Conservation (phyloP, 768 basidiomycete genomes). For the Phylloporus sp. region DNA sequence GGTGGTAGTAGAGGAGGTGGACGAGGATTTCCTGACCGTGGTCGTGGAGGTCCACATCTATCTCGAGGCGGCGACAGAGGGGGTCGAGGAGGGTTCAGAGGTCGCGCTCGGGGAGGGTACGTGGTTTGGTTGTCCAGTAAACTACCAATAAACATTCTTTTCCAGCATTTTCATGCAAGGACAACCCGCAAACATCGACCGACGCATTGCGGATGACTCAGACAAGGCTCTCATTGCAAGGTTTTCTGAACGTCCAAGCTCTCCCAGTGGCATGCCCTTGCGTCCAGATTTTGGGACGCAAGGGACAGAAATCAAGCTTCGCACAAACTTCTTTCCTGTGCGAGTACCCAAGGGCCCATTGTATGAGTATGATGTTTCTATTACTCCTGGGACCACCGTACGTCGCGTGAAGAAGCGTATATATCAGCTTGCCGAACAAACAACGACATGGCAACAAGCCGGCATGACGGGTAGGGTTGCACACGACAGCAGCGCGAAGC, state of each 20-base stretch:
- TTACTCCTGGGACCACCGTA: slow-evolving; percentile 34
- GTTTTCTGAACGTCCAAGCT: slow-evolving; percentile 23
- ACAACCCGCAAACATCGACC: slow-evolving; percentile 45
- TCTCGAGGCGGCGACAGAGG: slow-evolving; percentile 30
- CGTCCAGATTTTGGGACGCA: slow-evolving; percentile 46
- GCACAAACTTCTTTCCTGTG: slow-evolving; percentile 52
- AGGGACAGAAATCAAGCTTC: slow-evolving; percentile 43
- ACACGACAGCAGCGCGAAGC: slow-evolving; percentile 45
- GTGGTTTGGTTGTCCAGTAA: slow-evolving; percentile 6
- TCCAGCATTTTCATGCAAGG: slow-evolving; percentile 40
- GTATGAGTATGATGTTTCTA: slow-evolving; percentile 46
- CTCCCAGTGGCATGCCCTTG: slow-evolving; percentile 36
- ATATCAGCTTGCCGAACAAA: slow-evolving; percentile 46
- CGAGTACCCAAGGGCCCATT: slow-evolving; percentile 44
- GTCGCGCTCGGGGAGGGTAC: slow-evolving; percentile 39
- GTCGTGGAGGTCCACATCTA: slow-evolving; percentile 26
- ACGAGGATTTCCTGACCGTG: slow-evolving; percentile 29
- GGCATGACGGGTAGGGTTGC: slow-evolving; percentile 41
- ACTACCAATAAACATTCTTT: not conserved
- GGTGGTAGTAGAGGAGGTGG: slow-evolving; percentile 32
- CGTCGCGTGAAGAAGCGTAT: slow-evolving; percentile 44
- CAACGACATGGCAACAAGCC: slow-evolving; percentile 38
- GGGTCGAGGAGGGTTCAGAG: slow-evolving; percentile 30
- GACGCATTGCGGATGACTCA: slow-evolving; percentile 44
- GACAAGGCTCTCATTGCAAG: slow-evolving; percentile 42